These are phyloP conservation scores for Pichia inconspicua DNA, from an alignment of 1,139 yeast genomes.

Conservation along the genomic window DNA sequence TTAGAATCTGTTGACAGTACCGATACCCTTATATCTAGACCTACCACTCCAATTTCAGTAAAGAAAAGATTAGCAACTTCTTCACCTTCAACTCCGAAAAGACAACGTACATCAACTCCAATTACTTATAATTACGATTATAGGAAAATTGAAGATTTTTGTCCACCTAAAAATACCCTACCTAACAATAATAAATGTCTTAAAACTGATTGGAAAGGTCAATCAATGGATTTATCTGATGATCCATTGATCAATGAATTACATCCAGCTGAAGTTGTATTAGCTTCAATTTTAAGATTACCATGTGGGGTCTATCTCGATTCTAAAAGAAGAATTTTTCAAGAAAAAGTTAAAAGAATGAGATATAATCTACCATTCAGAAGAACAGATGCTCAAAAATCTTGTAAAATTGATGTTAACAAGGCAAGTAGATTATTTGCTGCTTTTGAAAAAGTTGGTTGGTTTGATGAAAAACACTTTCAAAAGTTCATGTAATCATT, in stretches of 20 bases:
- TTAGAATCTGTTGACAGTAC: slow-evolving; percentile 21
- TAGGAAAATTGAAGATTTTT: slow-evolving; percentile 57
- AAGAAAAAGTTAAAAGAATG: slow-evolving; percentile 76
- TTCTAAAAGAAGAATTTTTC: slow-evolving; percentile 82
- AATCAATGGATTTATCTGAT: slow-evolving; percentile 78
- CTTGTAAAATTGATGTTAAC: slow-evolving; percentile 94
- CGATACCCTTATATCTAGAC: slow-evolving; percentile 20
- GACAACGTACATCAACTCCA: slow-evolving; percentile 27
- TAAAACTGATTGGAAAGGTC: slow-evolving; percentile 96
- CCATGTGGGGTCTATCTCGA: slow-evolving; percentile 86
- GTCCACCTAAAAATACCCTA: slow-evolving; percentile 59
- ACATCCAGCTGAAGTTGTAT: slow-evolving; percentile 85
- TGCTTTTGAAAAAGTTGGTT: slow-evolving; percentile 90
- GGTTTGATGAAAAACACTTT: slow-evolving; percentile 80
- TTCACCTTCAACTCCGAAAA: slow-evolving; percentile 28
- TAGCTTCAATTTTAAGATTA: slow-evolving; percentile 82
- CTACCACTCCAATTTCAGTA: slow-evolving; percentile 31
- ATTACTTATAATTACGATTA: slow-evolving; percentile 50
- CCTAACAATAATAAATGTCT: slow-evolving; percentile 55
- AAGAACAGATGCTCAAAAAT: slow-evolving; percentile 96
- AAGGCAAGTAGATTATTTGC: slow-evolving; percentile 90
- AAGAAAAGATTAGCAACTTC: slow-evolving; percentile 29
- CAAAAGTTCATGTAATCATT: slow-evolving; percentile 34
- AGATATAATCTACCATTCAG: slow-evolving; percentile 77
- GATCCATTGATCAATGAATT: slow-evolving; percentile 68